These are phyloP conservation scores for Claviceps capensis DNA, from an alignment of 2,329 filamentous ascomycete genomes.

Conservation along the genomic window DNA sequence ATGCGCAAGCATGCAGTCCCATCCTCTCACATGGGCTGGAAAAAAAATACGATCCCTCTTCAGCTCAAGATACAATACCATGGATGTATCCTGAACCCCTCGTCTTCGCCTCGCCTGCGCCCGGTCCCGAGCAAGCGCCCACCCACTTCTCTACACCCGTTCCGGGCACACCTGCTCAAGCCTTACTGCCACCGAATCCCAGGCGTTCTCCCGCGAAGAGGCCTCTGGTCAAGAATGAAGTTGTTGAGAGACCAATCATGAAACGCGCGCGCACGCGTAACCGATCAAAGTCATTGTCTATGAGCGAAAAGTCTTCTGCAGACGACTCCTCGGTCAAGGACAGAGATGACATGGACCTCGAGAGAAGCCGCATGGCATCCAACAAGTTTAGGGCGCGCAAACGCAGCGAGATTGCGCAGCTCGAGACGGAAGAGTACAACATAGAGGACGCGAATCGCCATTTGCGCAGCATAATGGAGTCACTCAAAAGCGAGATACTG, in stretches of 20 bases:
- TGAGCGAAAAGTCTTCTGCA: not conserved
- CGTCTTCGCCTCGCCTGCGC: not conserved
- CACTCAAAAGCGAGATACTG: conserved; percentile 10
- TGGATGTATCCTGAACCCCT: not conserved
- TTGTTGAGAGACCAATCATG: not conserved
- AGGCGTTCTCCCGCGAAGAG: not conserved
- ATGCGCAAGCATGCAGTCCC: not conserved
- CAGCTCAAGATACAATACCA: not conserved
- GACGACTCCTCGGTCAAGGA: not conserved
- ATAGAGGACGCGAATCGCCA: conserved; percentile 9
- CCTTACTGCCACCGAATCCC: not conserved
- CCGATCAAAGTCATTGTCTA: conserved; percentile 1
- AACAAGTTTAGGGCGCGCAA: conserved; percentile 14
- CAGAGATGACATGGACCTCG: conserved; percentile 3
- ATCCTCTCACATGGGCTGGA: not conserved
- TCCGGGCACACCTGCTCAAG: not conserved
- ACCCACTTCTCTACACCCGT: not conserved
- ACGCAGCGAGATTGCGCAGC: conserved; percentile 7
- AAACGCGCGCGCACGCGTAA: not conserved
- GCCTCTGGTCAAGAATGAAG: not conserved
- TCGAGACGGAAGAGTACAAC: conserved; percentile 8
- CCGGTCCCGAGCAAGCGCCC: not conserved
- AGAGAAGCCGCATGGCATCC: conserved; percentile 13
- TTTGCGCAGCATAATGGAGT: conserved; percentile 5
- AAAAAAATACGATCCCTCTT: not conserved